These are phyloP conservation scores for Hibiscus trionum DNA, from an alignment of 345 rosid genomes.

Conservation along the genomic window DNA sequence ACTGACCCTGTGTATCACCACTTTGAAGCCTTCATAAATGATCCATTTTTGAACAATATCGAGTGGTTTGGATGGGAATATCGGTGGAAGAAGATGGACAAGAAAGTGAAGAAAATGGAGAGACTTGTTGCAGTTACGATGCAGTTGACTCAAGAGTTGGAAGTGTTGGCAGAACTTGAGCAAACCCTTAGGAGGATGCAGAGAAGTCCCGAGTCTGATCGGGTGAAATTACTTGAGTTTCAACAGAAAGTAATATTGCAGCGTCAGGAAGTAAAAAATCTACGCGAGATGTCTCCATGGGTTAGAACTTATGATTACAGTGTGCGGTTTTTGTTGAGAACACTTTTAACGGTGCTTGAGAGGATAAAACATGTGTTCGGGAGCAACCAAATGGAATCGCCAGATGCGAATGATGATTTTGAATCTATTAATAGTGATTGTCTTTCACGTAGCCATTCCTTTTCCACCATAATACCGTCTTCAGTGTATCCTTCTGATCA, in stretches of 20 bases:
- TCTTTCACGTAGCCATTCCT: slow-evolving; percentile 11
- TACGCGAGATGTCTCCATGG: slow-evolving; percentile 56
- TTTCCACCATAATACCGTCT: slow-evolving; percentile 5
- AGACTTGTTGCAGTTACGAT: slow-evolving; percentile 34
- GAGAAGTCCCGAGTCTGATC: slow-evolving; percentile 27
- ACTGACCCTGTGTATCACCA: slow-evolving; percentile 33
- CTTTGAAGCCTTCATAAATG: slow-evolving; percentile 38
- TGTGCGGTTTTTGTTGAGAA: slow-evolving; percentile 47
- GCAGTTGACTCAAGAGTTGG: slow-evolving; percentile 52
- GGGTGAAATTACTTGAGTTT: slow-evolving; percentile 39
- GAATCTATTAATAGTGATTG: neutral
- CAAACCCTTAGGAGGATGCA: slow-evolving; percentile 51
- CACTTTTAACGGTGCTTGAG: slow-evolving; percentile 48
- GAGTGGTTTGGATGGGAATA: slow-evolving; percentile 58
- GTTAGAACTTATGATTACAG: slow-evolving; percentile 45
- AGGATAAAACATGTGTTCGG: slow-evolving; percentile 32
- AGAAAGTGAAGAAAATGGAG: slow-evolving; percentile 62
- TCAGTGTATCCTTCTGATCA: neutral
- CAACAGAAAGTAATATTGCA: slow-evolving; percentile 49
- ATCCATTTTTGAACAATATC: slow-evolving; percentile 29
- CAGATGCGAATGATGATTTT: neutral
- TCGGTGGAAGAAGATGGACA: slow-evolving; percentile 51
- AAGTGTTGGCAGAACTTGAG: slow-evolving; percentile 60
- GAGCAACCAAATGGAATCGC: neutral
- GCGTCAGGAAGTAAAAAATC: slow-evolving; percentile 44